Conservation (phyloP, 345 rosid genomes). For the Syzygium aromaticum region DNA sequence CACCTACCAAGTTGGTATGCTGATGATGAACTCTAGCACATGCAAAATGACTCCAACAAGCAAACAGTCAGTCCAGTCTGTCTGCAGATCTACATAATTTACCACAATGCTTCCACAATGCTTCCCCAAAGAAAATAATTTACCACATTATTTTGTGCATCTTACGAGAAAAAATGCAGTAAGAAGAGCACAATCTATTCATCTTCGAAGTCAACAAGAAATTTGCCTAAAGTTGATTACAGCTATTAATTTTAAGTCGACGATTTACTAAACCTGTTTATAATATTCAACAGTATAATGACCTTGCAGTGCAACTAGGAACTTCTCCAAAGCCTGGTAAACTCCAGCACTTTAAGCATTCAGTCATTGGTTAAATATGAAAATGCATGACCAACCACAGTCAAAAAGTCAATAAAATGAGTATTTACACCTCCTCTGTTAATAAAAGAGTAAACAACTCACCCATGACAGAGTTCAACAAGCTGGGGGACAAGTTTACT, state of each 20-base stretch:
- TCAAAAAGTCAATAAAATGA: not conserved
- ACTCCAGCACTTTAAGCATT: not conserved
- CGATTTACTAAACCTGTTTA: not conserved
- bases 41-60: not conserved
- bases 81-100: not conserved
- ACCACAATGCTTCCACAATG: not conserved
- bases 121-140: too few relatives aligned
- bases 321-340: not conserved
- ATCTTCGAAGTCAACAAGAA: not conserved
- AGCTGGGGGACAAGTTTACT: slow-evolving; percentile 90
- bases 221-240: not conserved
- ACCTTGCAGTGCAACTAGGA: not conserved
- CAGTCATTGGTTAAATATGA: not conserved
- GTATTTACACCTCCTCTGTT: not conserved
- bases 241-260: not conserved
- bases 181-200: not conserved
- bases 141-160: not conserved
- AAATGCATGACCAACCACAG: not conserved
- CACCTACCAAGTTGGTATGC: slow-evolving; percentile 21
- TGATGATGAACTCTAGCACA: not conserved
- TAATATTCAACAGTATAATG: not conserved
- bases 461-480: slow-evolving; percentile 91
- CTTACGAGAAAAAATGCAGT: not conserved
- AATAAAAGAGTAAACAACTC: slow-evolving; percentile 5
- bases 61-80: not conserved